phyloP scores from a whole-genome alignment of 1,284 basidiomycete species.

The Hemileia vastatrix region DNA sequence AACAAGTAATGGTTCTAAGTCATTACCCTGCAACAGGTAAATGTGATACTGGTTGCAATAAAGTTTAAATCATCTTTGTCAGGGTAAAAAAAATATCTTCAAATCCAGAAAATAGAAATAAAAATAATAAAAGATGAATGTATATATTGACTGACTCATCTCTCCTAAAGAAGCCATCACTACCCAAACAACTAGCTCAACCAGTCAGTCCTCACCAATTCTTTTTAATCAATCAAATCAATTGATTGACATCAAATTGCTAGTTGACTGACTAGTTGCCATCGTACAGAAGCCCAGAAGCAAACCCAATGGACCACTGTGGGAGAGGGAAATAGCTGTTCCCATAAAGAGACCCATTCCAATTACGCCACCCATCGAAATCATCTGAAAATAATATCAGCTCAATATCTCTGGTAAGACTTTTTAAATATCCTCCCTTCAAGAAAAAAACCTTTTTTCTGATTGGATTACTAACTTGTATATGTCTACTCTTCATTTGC shows the following conservation, averaged over 20 bases:
- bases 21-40: conserved; percentile 50
- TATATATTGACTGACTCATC: conserved; percentile 46
- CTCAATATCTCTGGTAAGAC: too few species aligned
- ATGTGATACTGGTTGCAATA: conserved; percentile 28
- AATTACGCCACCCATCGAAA: conserved; percentile 16
- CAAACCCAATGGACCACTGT: conserved; percentile 48
- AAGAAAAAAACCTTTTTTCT: background rate
- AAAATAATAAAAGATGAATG: conserved; percentile 51
- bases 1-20: too few species aligned
- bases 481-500: conserved; percentile 4
- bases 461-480: conserved; percentile 7
- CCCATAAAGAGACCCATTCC: conserved; percentile 41
- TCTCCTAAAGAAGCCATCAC: conserved; percentile 48
- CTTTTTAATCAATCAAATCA: background rate
- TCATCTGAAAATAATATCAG: too few species aligned
- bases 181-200: conserved; percentile 21
- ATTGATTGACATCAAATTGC: background rate
- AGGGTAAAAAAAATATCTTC: too few species aligned
- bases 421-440: too few species aligned
- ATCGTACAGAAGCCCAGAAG: conserved; percentile 41
- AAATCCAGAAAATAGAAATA: too few species aligned
- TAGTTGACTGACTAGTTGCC: background rate
- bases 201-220: background rate
- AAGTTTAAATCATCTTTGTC: too few species aligned
- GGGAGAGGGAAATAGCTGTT: conserved; percentile 41